Conservation (phyloP, 139 green algal species). For the Volvox africanus region DNA sequence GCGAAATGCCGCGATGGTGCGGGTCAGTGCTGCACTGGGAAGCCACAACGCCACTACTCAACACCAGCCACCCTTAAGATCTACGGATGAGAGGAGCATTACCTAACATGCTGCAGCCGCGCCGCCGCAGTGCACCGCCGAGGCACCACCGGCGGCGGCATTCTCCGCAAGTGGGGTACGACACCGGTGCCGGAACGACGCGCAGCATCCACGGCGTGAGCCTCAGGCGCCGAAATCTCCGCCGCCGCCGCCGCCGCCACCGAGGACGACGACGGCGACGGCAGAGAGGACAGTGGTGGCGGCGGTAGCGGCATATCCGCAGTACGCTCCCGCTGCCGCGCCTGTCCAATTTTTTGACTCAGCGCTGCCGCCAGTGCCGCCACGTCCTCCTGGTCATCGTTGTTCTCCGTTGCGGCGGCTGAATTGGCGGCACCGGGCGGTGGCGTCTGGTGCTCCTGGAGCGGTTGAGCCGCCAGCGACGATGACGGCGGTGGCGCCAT, state of each 20-base stretch:
- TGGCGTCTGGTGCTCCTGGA: background rate
- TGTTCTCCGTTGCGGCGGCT: background rate
- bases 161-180: background rate
- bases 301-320: too few species aligned
- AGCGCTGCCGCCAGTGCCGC: constrained; percentile 12
- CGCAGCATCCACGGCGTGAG: background rate
- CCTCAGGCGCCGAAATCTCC: background rate
- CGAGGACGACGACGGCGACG: background rate
- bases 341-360: constrained; percentile 27
- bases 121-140: constrained; percentile 6
- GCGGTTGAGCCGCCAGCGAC: background rate
- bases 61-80: background rate
- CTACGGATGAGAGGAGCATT: background rate
- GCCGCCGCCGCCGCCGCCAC: background rate
- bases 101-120: constrained; percentile 15
- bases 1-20: background rate
- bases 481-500: background rate
- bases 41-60: background rate
- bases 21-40: background rate
- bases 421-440: background rate
- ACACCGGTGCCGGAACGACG: background rate
- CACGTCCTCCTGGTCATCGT: constrained; percentile 6
- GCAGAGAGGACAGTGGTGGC: too few species aligned
- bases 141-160: background rate
- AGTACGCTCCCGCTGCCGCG: background rate